Evolutionary conservation across 768 basidiomycete genomes (phyloP).

Genomic region (Tricholoma saponaceum): DNA sequence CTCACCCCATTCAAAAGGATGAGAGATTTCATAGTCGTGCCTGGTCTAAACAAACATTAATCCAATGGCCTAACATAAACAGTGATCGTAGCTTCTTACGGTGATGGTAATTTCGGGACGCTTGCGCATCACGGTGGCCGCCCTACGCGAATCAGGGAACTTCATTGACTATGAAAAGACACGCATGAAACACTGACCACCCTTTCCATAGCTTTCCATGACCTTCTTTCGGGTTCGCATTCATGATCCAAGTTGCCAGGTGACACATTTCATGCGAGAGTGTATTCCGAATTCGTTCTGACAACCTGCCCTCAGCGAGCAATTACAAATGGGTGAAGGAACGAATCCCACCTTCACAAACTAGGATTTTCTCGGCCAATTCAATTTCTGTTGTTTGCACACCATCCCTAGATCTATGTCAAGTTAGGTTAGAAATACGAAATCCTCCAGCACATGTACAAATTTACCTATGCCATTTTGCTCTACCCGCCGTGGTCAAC

Average conservation of each 20-base stretch:
- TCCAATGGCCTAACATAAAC: not conserved
- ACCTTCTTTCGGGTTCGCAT: conserved; percentile 61
- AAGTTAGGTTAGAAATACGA: conserved; percentile 2
- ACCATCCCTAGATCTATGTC: conserved; percentile 50
- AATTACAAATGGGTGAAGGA: not conserved
- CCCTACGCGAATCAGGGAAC: conserved; percentile 40
- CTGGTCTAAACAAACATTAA: conserved; percentile 42
- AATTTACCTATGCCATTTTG: conserved; percentile 56
- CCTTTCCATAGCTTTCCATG: conserved; percentile 71
- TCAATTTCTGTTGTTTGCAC: conserved; percentile 63
- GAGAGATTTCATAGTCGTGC: conserved; percentile 73
- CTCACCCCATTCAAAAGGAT: conserved; percentile 74
- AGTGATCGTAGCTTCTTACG: conserved; percentile 27
- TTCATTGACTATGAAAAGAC: not conserved
- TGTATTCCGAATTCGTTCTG: conserved; percentile 79
- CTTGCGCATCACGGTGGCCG: conserved; percentile 60
- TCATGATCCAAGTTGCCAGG: conserved; percentile 82
- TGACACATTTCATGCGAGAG: conserved; percentile 93
- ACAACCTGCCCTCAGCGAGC: not conserved
- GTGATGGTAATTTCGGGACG: conserved; percentile 71
- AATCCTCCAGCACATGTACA: not conserved
- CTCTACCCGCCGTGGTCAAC: conserved; percentile 65
- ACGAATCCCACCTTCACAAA: conserved; percentile 55
- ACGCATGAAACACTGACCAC: conserved; percentile 45
- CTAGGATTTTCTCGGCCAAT: conserved; percentile 79